A percentile compares a stretch with the other conserved stretches of the same genome.
These are phyloP conservation scores for Fonsecaea erecta DNA, from an alignment of 2,329 filamentous ascomycete species.

Conservation along the genomic window DNA sequence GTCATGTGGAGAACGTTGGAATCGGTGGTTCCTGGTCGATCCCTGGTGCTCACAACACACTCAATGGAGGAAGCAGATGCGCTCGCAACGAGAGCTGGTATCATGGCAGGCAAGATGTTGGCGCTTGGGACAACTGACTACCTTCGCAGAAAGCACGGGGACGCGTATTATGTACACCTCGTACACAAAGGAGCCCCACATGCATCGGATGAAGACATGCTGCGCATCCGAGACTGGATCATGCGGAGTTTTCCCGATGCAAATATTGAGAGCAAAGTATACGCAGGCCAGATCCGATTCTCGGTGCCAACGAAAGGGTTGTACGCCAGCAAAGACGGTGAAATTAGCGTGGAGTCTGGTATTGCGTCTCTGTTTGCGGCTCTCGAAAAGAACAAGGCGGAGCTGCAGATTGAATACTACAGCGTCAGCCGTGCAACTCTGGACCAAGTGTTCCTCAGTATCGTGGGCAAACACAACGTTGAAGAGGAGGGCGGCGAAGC, in stretches of 20 bases:
- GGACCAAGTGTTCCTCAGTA: conserved; percentile 86
- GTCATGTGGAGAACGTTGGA: conserved; percentile 90
- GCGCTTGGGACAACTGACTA: conserved; percentile 77
- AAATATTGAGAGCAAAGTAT: conserved; percentile 72
- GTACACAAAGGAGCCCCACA: conserved; percentile 76
- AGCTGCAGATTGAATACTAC: conserved; percentile 79
- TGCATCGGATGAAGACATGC: conserved; percentile 71
- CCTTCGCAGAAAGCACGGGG: conserved; percentile 75
- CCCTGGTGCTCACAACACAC: conserved; percentile 86
- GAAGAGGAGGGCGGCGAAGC: conserved; percentile 64
- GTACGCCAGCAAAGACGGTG: conserved; percentile 10
- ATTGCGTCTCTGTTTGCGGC: conserved; percentile 72
- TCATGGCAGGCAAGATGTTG: conserved; percentile 84
- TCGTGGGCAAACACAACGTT: conserved; percentile 79
- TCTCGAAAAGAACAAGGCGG: conserved; percentile 71
- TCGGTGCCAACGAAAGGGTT: conserved; percentile 61
- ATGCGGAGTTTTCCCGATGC: conserved; percentile 64
- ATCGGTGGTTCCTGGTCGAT: conserved; percentile 74
- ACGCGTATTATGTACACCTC: conserved; percentile 79
- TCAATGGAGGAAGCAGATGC: conserved; percentile 96
- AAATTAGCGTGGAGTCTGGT: conserved; percentile 18
- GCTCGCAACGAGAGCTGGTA: conserved; percentile 79
- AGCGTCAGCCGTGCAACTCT: conserved; percentile 84
- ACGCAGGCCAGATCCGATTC: conserved; percentile 88
- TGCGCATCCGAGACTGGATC: conserved; percentile 70